Conservation (phyloP, 371 early-diverging fungal genomes). For the Apophysomyces ossiformis region DNA sequence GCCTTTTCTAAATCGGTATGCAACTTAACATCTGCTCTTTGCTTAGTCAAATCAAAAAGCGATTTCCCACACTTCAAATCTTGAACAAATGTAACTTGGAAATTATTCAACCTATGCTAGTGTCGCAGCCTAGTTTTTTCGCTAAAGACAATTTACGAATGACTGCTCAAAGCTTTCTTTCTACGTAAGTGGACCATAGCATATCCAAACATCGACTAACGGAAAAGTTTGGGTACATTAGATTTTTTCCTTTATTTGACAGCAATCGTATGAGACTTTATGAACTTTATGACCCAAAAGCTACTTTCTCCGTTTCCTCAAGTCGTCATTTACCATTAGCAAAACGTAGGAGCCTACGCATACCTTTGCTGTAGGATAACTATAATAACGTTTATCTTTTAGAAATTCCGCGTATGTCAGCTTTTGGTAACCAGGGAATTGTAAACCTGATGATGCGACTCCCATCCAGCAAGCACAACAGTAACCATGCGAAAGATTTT, state of each 20-base stretch:
- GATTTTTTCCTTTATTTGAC: neutral
- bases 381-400: neutral
- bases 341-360: neutral
- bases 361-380: neutral
- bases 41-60: neutral
- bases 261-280: neutral
- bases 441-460: conserved; percentile 74
- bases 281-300: neutral
- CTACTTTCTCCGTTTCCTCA: neutral
- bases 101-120: neutral
- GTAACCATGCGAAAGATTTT: neutral
- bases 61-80: neutral
- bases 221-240: neutral
- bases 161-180: neutral
- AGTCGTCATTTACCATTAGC: neutral
- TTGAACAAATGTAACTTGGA: neutral
- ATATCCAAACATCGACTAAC: neutral
- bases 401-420: neutral
- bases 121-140: neutral
- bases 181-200: neutral
- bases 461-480: neutral
- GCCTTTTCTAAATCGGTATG: neutral
- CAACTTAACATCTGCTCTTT: neutral
- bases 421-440: conserved; percentile 54
- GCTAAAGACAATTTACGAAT: neutral